Conservation (phyloP, 495 filamentous ascomycete genomes). For the Geoglossum glabrum region DNA sequence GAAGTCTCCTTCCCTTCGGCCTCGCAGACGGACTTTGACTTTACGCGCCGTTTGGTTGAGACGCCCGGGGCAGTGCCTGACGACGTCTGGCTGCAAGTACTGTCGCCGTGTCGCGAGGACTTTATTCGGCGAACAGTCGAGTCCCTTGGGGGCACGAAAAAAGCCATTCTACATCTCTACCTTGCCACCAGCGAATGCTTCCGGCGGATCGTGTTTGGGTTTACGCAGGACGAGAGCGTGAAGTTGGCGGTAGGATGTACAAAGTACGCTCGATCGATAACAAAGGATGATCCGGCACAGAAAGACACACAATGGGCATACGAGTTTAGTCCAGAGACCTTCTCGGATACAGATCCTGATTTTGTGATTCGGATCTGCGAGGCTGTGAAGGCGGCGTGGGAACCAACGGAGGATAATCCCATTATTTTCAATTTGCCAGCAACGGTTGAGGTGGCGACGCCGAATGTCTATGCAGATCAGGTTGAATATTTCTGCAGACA, state of each 20-base stretch:
- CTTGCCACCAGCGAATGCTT: slow-evolving; percentile 89
- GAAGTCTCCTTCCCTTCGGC: slow-evolving; percentile 92
- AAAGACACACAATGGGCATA: slow-evolving; percentile 74
- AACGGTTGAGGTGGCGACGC: slow-evolving; percentile 89
- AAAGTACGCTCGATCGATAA: slow-evolving; percentile 70
- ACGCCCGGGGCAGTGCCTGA: slow-evolving; percentile 73
- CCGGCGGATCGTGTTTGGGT: slow-evolving; percentile 71
- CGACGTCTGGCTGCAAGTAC: slow-evolving; percentile 90
- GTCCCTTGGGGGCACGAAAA: slow-evolving; percentile 75
- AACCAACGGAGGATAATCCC: slow-evolving; percentile 53
- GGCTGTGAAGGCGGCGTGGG: slow-evolving; percentile 93
- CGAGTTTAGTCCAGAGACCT: slow-evolving; percentile 93
- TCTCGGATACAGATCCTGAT: slow-evolving; percentile 75
- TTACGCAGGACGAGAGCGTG: slow-evolving; percentile 62
- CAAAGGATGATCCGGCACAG: slow-evolving; percentile 75
- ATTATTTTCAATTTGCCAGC: slow-evolving; percentile 98
- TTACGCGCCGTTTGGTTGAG: slow-evolving; percentile 71
- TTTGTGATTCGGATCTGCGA: slow-evolving; percentile 75
- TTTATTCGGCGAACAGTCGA: slow-evolving; percentile 82
- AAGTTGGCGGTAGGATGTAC: slow-evolving; percentile 75
- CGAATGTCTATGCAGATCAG: slow-evolving; percentile 92
- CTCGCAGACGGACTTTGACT: slow-evolving; percentile 88
- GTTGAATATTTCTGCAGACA: slow-evolving; percentile 85
- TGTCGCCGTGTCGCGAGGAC: slow-evolving; percentile 83
- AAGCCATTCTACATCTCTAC: slow-evolving; percentile 93